phyloP scores from a whole-genome alignment of 495 filamentous ascomycete genomes.

The Clavariopsis aquatica region DNA sequence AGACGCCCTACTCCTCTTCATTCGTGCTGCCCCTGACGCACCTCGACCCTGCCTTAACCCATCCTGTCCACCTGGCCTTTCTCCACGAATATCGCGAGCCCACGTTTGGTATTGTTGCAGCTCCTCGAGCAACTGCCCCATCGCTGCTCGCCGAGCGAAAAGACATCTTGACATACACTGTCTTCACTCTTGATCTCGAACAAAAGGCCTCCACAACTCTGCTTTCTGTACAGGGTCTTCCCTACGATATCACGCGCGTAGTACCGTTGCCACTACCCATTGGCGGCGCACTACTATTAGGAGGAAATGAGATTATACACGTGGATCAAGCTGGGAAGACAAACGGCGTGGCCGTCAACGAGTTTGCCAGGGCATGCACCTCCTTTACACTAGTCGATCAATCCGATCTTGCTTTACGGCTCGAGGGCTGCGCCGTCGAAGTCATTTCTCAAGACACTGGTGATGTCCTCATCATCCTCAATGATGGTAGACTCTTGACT shows the following conservation, averaged over 20 bases:
- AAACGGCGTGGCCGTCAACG: conserved; percentile 91
- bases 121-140: conserved; percentile 66
- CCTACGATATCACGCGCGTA: conserved; percentile 85
- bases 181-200: conserved; percentile 92
- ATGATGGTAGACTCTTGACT: conserved; percentile 71
- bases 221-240: conserved; percentile 77
- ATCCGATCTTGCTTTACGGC: conserved; percentile 71
- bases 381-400: conserved; percentile 83
- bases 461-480: conserved; percentile 81
- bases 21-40: conserved; percentile 85
- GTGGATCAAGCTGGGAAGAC: conserved; percentile 94
- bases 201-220: conserved; percentile 92
- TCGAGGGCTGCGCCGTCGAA: conserved; percentile 82
- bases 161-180: conserved; percentile 83
- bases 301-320: conserved; percentile 88
- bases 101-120: conserved; percentile 91
- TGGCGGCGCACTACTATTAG: conserved; percentile 84
- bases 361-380: conserved; percentile 76
- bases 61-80: conserved; percentile 90
- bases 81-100: conserved; percentile 96
- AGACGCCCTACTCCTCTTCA: conserved; percentile 83
- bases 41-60: conserved; percentile 80
- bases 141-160: conserved; percentile 75
- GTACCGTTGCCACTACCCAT: conserved; percentile 82
- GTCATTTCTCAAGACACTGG: conserved; percentile 70